phyloP scores from a whole-genome alignment of 495 filamentous ascomycete genomes.

The Corynascus novoguineensis region DNA sequence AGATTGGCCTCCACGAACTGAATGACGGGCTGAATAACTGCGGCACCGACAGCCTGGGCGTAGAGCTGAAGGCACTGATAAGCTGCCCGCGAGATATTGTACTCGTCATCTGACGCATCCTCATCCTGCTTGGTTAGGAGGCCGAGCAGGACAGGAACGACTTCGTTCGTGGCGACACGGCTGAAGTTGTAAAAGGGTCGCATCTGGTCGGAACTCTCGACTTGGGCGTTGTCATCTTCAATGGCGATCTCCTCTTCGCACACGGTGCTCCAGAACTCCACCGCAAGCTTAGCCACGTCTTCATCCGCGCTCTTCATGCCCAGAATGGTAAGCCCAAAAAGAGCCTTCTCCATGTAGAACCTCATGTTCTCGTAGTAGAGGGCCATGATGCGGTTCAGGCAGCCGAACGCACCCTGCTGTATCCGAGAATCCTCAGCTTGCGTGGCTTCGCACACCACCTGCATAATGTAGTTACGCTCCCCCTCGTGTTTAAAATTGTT shows the following conservation, averaged over 20 bases:
- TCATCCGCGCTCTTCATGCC: conserved; percentile 98
- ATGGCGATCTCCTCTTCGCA: conserved; percentile 97
- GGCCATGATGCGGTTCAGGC: conserved; percentile 95
- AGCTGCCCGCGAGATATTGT: conserved; percentile 89
- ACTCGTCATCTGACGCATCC: conserved; percentile 92
- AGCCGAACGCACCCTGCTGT: conserved; percentile 92
- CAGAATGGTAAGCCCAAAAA: conserved; percentile 96
- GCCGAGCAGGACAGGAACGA: conserved; percentile 82
- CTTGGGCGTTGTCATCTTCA: conserved; percentile 88
- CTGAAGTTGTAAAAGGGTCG: conserved; percentile 90
- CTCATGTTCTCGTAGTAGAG: conserved; percentile 99
- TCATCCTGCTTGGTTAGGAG: conserved; percentile 96
- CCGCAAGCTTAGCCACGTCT: conserved; percentile 93
- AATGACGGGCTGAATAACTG: conserved; percentile 78
- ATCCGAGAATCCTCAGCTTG: conserved; percentile 84
- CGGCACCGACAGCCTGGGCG: conserved; percentile 76
- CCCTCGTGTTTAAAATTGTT: conserved; percentile 99
- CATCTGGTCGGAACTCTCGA: conserved; percentile 69
- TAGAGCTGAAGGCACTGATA: conserved; percentile 97
- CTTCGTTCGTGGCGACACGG: conserved; percentile 80
- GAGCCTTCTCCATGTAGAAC: conserved; percentile 99
- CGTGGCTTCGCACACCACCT: conserved; percentile 97
- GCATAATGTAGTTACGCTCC: conserved; percentile 99
- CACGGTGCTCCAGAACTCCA: conserved; percentile 99
- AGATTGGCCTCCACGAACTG: conserved; percentile 87